A percentile compares a stretch with the other conserved stretches of the same genome.
Evolutionary conservation across 441 rosid species (phyloP).

Genomic region (Erodium trifolium): DNA sequence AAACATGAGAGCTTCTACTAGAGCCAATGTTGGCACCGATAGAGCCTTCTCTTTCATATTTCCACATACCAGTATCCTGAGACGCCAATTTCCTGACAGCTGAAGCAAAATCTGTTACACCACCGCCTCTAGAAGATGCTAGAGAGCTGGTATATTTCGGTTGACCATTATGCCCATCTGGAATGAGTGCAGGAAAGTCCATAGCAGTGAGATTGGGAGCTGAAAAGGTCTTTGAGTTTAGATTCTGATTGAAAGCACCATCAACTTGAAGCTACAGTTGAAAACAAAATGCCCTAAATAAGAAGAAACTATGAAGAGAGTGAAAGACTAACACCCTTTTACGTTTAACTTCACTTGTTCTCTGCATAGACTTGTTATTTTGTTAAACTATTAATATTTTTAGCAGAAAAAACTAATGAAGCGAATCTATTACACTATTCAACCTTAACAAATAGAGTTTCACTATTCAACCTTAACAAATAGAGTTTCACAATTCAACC

Average conservation of each 20-base stretch:
- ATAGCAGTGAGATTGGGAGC: slow-evolving; percentile 60
- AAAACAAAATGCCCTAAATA: slow-evolving; percentile 10
- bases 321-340: too few relatives aligned
- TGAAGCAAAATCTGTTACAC: slow-evolving; percentile 62
- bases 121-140: slow-evolving; percentile 44
- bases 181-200: slow-evolving; percentile 74
- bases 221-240: slow-evolving; percentile 52
- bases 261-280: slow-evolving; percentile 75
- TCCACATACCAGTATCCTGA: slow-evolving; percentile 79
- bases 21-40: slow-evolving; percentile 65
- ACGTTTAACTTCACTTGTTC: too few relatives aligned
- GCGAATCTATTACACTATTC: too few relatives aligned
- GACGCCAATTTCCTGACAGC: slow-evolving; percentile 83
- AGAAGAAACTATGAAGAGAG: too few relatives aligned
- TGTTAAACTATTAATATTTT: too few relatives aligned
- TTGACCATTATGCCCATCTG: slow-evolving; percentile 48
- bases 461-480: too few relatives aligned
- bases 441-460: too few relatives aligned
- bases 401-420: too few relatives aligned
- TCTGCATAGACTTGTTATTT: too few relatives aligned
- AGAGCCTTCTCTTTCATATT: slow-evolving; percentile 68
- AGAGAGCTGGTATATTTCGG: slow-evolving; percentile 56
- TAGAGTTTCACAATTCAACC: too few relatives aligned
- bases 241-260: slow-evolving; percentile 55
- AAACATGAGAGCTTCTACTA: slow-evolving; percentile 61